These are phyloP conservation scores for Jaltomata sinuosa DNA, from an alignment of 257 asterid species.

Conservation along the genomic window DNA sequence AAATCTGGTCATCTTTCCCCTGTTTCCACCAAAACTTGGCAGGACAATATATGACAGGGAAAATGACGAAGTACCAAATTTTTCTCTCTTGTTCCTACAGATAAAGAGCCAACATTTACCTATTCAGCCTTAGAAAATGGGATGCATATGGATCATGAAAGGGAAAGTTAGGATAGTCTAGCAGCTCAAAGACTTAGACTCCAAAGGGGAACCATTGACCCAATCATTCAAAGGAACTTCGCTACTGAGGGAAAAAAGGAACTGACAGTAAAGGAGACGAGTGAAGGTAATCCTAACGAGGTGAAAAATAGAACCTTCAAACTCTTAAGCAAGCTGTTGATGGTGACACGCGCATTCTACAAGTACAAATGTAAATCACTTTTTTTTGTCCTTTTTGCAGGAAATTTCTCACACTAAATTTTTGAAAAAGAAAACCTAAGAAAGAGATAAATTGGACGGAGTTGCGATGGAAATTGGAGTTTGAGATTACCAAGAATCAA, in stretches of 20 bases:
- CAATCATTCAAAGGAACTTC: background rate
- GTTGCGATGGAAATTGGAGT: background rate
- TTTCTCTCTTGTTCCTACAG: background rate
- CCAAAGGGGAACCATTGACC: background rate
- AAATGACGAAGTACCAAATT: background rate
- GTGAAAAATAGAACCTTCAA: background rate
- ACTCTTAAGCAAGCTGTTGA: background rate
- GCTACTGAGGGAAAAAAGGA: background rate
- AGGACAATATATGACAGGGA: background rate
- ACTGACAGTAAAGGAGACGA: background rate
- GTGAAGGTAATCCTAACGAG: background rate
- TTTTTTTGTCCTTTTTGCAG: background rate
- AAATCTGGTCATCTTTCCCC: background rate
- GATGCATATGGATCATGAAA: background rate
- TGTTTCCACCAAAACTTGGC: background rate
- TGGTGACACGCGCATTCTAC: background rate
- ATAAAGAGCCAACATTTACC: background rate
- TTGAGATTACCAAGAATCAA: background rate
- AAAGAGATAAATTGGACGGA: background rate
- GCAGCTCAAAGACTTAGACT: background rate
- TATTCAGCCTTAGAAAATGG: background rate
- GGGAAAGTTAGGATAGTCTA: background rate
- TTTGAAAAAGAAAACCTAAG: background rate
- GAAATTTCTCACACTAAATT: background rate
- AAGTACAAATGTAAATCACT: background rate